Base-by-base conservation (phyloP, 768 basidiomycete genomes). In the Suillus spraguei region DNA sequence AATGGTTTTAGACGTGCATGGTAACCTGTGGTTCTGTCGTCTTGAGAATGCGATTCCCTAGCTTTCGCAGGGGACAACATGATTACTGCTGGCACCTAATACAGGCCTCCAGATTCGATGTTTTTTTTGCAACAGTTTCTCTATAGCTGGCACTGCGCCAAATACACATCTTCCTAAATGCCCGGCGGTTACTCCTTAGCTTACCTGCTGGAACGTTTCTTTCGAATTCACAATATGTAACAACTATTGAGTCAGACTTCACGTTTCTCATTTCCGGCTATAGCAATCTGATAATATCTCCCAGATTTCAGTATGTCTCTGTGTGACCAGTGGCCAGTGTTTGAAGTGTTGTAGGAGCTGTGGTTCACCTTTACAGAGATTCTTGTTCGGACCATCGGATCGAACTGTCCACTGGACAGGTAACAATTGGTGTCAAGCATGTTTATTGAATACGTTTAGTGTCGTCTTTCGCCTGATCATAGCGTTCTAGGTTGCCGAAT, bases 271-370 rank as follows among this genome's bases (percentile, higher is more conserved):
- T 41, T 41, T 41, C 39, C 39, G 41, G 41, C 44, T 46, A n/a
- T 46, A 11, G n/a, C 44, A 42, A 9, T 42, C 41, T 42, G 41
- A 9, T 42, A 46, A n/a, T 46, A 46, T 10, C 42, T 44, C 44
- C 10, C 8, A 5, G 42, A 13, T 10, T 22, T 8, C 61, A 78
- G 77, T 77, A 78, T 64, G 77, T 78, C 55, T 69, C 70, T 22
- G n/a, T 72, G 78, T n/a, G 78, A 78, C 65, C 74, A 76, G 64
- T 65, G 77, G 22, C n/a, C n/a, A n/a, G n/a, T n/a, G n/a, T n/a
- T n/a, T n/a, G 60, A 66, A 60, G 69, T 70, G 70, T 69, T 79
- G 13, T 78, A 77, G 54, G 61, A 65, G 24, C 71, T 72, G 3
- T 72, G 75, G 22, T 24, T 13, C 46, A 13, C 13, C n/a, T 20